Percentiles rank a stretch among this genome's conserved stretches.
Conservation (phyloP, 441 rosid species). For the Erodium texanum region DNA sequence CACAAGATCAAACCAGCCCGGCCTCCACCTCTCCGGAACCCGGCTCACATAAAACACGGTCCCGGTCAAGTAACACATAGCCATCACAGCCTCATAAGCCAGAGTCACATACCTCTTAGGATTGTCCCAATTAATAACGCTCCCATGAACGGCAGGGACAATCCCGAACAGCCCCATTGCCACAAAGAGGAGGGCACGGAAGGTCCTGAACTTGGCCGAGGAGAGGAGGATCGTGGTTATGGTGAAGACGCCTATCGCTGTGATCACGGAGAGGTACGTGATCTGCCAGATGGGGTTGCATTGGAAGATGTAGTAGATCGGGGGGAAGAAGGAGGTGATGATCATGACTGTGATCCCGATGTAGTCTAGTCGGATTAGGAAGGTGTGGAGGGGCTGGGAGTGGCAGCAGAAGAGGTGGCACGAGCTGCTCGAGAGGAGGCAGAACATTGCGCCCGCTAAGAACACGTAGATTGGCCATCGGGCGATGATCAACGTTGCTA, state of each 20-base stretch:
- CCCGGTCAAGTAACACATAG: slow-evolving; percentile 15
- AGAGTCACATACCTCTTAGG: slow-evolving; percentile 1
- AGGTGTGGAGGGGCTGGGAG: slow-evolving; percentile 17
- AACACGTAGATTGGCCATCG: slow-evolving; percentile 18
- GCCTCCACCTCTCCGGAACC: slow-evolving; percentile 15
- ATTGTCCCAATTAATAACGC: slow-evolving; percentile 16
- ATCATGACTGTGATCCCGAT: slow-evolving; percentile 17
- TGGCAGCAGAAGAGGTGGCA: slow-evolving; percentile 20
- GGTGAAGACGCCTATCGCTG: slow-evolving; percentile 8
- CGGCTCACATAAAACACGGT: slow-evolving; percentile 15
- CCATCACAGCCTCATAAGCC: slow-evolving; percentile 17
- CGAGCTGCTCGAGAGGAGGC: slow-evolving; percentile 18
- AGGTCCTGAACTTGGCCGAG: slow-evolving; percentile 13
- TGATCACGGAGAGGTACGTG: slow-evolving; percentile 7
- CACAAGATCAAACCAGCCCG: slow-evolving; percentile 14
- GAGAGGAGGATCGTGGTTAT: slow-evolving; percentile 15
- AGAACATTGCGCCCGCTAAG: slow-evolving; percentile 17
- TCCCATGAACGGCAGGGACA: slow-evolving; percentile 12
- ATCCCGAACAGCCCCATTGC: slow-evolving; percentile 14
- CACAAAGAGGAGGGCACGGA: slow-evolving; percentile 7
- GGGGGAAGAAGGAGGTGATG: slow-evolving; percentile 18
- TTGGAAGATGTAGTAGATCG: slow-evolving; percentile 16
- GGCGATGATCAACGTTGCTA: too few relatives aligned
- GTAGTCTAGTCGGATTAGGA: slow-evolving; percentile 14
- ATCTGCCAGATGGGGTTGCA: slow-evolving; percentile 19